Conservation (phyloP, 75 land plant genomes). For the Gnetum montanum region DNA sequence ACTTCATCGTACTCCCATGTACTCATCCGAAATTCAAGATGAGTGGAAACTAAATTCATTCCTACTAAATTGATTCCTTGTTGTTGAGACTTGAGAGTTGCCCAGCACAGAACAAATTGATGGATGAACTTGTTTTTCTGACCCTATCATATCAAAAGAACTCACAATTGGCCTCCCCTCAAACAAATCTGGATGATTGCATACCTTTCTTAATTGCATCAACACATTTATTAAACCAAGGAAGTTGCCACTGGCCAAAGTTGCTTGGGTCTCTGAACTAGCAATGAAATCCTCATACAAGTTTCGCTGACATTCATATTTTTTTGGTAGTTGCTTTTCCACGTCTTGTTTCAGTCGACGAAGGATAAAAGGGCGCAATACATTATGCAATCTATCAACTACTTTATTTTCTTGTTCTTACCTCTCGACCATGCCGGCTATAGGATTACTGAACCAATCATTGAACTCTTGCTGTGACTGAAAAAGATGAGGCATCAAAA, state of each 20-base stretch:
- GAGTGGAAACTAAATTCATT: constrained; percentile 53
- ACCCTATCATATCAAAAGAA: not conserved
- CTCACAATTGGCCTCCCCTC: not conserved
- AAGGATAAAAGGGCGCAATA: constrained; percentile 33
- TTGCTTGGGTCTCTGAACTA: not conserved
- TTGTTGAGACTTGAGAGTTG: constrained; percentile 33
- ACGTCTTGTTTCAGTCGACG: constrained; percentile 36
- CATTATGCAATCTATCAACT: constrained; percentile 11
- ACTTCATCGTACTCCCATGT: constrained; percentile 77
- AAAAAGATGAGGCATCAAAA: not conserved
- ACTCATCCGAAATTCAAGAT: constrained; percentile 57
- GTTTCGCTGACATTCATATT: constrained; percentile 7
- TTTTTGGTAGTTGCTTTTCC: constrained; percentile 30
- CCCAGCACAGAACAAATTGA: constrained; percentile 41
- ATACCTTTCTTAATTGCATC: constrained; percentile 35
- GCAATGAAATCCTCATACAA: not conserved
- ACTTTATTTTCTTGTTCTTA: not conserved
- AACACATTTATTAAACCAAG: constrained; percentile 13
- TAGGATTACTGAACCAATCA: not conserved
- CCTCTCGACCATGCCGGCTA: not conserved
- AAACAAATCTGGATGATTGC: constrained; percentile 44
- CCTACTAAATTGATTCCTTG: constrained; percentile 37
- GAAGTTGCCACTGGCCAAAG: not conserved
- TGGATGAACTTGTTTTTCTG: constrained; percentile 70
- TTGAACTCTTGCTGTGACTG: not conserved